Evolutionary conservation across 2,329 filamentous ascomycete genomes (phyloP), one percentile per base, ranked within the genome.

Genomic region (Alternaria tenuissima): DNA sequence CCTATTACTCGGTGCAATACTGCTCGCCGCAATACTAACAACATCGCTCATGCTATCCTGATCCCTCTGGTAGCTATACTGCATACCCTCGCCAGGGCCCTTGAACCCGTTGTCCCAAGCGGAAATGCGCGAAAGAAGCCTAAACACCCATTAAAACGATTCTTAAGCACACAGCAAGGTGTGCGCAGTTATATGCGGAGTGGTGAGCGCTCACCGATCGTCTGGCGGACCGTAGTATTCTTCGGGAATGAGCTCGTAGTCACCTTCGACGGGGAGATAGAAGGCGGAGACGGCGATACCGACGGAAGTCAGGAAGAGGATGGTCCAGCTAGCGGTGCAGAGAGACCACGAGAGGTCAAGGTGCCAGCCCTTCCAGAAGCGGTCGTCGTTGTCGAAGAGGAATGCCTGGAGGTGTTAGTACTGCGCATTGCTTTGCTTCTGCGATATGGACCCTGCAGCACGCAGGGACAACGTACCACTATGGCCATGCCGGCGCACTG

Each of bases 281-380:
- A 88, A 87, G 5, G 89, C 90, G 2, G 91, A 91, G 11, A 88
- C 80, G 1, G 86, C 82, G 55, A 97, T 82, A 12, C 86, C 88
- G 14, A 83, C 73, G 0, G 82, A 83, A 57, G 86, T 84, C 16
- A 88, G 62, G 34, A 86, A 66, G 61, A 86, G 79, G 3, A 88
- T 74, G 55, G 79, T 81, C 86, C 87, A 89, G 67, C 85, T 88
- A 26, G 86, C 81, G 24, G 86, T 89, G 75, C 80, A 83, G 14
- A 96, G 85, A 32, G 90, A 86, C 87, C 91, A 97, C 1, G 91
- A 92, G 55, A 86, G 87, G 72, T 92, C 93, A 55, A 97, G 85
- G 60, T 85, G 84, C 91, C 93, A 97, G 61, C 93, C 93, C 18
- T 90, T 85, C 71, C 89, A 88, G 76, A 97, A 97, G 68, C 92